Evolutionary conservation across 1,139 yeast species (phyloP).

Genomic region (Pichia terricola): DNA sequence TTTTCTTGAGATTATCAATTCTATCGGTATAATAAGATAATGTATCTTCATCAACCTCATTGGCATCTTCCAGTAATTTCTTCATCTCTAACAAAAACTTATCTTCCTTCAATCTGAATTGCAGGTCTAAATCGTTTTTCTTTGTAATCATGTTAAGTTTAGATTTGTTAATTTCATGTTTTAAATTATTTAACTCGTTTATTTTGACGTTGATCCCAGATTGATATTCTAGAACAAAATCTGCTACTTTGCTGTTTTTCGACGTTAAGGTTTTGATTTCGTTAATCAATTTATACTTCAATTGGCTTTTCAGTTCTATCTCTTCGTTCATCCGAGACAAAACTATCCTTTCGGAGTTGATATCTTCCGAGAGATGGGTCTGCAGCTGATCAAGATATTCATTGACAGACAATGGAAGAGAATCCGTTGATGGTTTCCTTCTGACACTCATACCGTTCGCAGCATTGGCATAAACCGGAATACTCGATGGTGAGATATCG

Average conservation of each 20-base stretch:
- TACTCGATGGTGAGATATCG: conserved; percentile 4
- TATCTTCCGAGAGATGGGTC: conserved; percentile 3
- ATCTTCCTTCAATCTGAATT: conserved; percentile 1
- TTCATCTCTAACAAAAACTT: neutral
- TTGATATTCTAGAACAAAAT: conserved; percentile 5
- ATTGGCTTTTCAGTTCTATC: conserved; percentile 1
- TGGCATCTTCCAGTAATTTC: conserved; percentile 3
- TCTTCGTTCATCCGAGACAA: neutral
- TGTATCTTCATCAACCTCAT: conserved; percentile 4
- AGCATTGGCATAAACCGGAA: conserved; percentile 1
- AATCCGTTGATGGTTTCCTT: neutral
- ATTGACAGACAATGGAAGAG: neutral
- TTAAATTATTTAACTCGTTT: neutral
- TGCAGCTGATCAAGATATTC: conserved; percentile 4
- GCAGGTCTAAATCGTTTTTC: neutral
- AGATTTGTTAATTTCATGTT: neutral
- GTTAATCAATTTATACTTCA: conserved; percentile 3
- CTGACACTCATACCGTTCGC: neutral
- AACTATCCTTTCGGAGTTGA: conserved; percentile 3
- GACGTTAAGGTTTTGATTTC: conserved; percentile 4
- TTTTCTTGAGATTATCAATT: neutral
- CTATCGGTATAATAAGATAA: neutral
- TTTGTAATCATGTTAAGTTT: neutral
- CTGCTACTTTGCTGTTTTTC: neutral
- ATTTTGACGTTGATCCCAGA: neutral